A percentile compares a stretch with the other conserved stretches of the same genome.
These are phyloP conservation scores for Lignosus rhinocerotis DNA, from an alignment of 1,284 basidiomycete genomes.

Conservation along the genomic window DNA sequence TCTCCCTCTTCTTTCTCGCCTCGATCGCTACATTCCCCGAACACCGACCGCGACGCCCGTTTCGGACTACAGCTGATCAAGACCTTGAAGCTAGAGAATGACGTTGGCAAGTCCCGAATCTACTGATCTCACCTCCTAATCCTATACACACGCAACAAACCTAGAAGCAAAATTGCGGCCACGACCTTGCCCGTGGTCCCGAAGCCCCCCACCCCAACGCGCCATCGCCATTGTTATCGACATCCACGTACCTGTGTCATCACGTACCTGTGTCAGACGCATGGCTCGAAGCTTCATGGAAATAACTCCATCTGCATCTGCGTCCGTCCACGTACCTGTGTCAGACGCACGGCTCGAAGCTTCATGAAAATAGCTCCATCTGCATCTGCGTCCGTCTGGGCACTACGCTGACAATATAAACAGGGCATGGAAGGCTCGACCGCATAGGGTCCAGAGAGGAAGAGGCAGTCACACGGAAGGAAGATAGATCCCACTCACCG, in stretches of 20 bases:
- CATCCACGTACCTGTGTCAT: no score
- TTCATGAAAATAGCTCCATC: neutral
- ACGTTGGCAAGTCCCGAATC: no score
- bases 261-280: no score
- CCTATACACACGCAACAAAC: neutral
- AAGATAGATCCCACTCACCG: no score
- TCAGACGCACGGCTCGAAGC: neutral
- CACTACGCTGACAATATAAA: neutral
- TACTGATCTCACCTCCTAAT: neutral
- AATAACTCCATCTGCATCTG: neutral
- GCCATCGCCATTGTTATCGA: no score
- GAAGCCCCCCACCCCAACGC: no score
- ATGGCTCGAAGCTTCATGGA: neutral
- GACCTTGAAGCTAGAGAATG: no score
- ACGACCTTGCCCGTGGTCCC: no score
- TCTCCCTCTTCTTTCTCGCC: no score
- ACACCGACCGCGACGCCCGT: neutral
- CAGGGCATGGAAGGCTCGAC: neutral
- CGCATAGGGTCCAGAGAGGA: neutral
- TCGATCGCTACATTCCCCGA: neutral
- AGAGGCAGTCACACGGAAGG: neutral
- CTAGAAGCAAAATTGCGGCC: neutral
- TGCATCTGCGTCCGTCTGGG: neutral
- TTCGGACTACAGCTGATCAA: no score
- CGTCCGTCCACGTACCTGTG: neutral